Conservation (phyloP, 1,284 basidiomycete species). For the Vanrija humicola region DNA sequence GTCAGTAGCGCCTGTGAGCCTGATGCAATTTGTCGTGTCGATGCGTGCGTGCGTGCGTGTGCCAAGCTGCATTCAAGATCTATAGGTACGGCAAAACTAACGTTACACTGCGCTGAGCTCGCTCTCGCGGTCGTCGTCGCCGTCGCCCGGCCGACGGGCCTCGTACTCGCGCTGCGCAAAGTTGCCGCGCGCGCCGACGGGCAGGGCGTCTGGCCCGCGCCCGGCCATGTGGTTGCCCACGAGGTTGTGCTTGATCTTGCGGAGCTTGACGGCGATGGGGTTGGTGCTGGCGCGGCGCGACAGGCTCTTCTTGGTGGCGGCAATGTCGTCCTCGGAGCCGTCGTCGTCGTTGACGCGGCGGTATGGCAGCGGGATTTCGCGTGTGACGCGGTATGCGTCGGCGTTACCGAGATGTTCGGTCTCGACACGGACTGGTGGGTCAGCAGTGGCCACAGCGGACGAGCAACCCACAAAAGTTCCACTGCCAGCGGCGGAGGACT, state of each 20-base stretch:
- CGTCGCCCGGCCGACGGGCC: slow-evolving; percentile 36
- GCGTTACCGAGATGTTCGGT: slow-evolving; percentile 51
- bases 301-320: neutral
- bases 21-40: neutral
- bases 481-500: slow-evolving; percentile 75
- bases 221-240: slow-evolving; percentile 11
- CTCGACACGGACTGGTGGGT: slow-evolving; percentile 42
- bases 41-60: neutral
- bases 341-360: slow-evolving; percentile 22
- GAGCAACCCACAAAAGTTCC: slow-evolving; percentile 76
- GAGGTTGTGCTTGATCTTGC: slow-evolving; percentile 4
- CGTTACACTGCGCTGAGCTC: too few species aligned
- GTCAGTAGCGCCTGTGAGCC: neutral
- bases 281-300: neutral
- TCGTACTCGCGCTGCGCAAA: slow-evolving; percentile 38
- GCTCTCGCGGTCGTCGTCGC: too few species aligned
- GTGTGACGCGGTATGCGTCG: slow-evolving; percentile 28
- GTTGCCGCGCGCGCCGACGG: slow-evolving; percentile 37
- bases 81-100: too few species aligned
- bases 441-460: neutral
- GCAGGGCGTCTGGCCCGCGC: slow-evolving; percentile 32
- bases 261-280: slow-evolving; percentile 4
- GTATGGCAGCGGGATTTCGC: slow-evolving; percentile 44
- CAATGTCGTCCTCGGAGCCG: slow-evolving; percentile 18
- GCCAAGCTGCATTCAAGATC: too few species aligned